Base-by-base conservation (phyloP, 805 yeast species). In the Candida boidinii region DNA sequence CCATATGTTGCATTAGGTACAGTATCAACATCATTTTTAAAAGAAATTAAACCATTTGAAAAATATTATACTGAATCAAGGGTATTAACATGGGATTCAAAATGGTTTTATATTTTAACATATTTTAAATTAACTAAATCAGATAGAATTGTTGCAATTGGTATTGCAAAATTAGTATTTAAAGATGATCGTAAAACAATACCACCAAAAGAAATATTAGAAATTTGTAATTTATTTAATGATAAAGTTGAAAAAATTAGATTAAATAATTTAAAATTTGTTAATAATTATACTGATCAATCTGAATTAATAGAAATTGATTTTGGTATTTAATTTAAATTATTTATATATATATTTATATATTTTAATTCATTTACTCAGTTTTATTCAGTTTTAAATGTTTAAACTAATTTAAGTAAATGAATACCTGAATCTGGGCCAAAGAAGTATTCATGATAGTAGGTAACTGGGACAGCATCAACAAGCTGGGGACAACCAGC, bases 1-100 rank as follows among this genome's bases (percentile, higher is more conserved):
- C 83, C 87, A 0, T 85, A 73, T 51, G 60, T 79, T 1, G 95
- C 96, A 0, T 78, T 88, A 17, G 95, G 85, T 2, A 68, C 78
- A 7, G 79, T 83, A 8, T 70, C 70, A 32, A 68, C 80, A 20
- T 64, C 70, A 18, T 88, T 84, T 58, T 66, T 78, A 39, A 72
- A 68, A 41, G 95, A 88, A 48, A 75, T 90, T 50, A 69, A 60
- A 45, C 79, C 90, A 1, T 83, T 77, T 48, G 71, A 69, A 35
- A 44, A 46, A 17, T 88, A 77, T 51, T 42, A 58, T 3, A 64
- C 88, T 16, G 60, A 62, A 23, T 68, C 81, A 3, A 62, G 73
- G 24, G 67, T 88, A 14, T 51, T 82, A 5, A 79, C 90, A 7
- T 87, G 95, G 95, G 92, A 84, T 57, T 64, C 71, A 22, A 88